Evolutionary conservation across 495 filamentous ascomycete species (phyloP), one percentile per base, ranked within the genome.

Genomic region (Annulohypoxylon nitens): DNA sequence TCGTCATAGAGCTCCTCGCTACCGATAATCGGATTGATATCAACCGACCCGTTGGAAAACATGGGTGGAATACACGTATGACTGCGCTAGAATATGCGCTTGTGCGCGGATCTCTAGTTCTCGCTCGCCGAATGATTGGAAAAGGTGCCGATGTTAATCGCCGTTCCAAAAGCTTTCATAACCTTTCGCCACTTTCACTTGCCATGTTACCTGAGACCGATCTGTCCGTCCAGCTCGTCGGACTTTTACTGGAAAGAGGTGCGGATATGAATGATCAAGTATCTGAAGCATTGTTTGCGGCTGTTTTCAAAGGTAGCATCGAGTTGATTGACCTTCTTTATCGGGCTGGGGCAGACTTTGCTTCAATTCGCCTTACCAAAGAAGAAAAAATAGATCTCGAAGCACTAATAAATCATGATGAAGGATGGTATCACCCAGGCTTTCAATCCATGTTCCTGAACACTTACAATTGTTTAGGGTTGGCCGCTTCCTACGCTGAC

Each of bases 1-100:
- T 72, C 37, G 69, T 72, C 4, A 2, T 20, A 4, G 34, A 36
- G 11, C 57, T 72, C 4, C 57, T 72, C 3, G 9, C 18, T 6
- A 16, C 43, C 2, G 63, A 72, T 41, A 20, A 62, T 43, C 41
- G 62, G 11, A 50, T 72, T 36, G n/a, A 39, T 23, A 23, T 23
- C 14, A 33, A 67, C 16, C 43, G 53, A 26, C 3, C 25, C 2
- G 50, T 65, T 34, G 61, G 48, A 10, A 18, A 34, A 30, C 0
- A 26, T 2, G 39, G 18, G 48, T 45, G 20, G 20, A 0, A 23
- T 23, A 23, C 1, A 23, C 20, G 1, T 23, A 0, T 23, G 20
- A 1, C 20, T 0, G 20, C 20, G 50, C 30, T 64, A 16, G 45
- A 64, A 45, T 64, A 36, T 25, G 7, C 30, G 2, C n/a, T 64